These are phyloP conservation scores for Westerdykella aurantiaca DNA, from an alignment of 2,329 filamentous ascomycete species.

Conservation along the genomic window DNA sequence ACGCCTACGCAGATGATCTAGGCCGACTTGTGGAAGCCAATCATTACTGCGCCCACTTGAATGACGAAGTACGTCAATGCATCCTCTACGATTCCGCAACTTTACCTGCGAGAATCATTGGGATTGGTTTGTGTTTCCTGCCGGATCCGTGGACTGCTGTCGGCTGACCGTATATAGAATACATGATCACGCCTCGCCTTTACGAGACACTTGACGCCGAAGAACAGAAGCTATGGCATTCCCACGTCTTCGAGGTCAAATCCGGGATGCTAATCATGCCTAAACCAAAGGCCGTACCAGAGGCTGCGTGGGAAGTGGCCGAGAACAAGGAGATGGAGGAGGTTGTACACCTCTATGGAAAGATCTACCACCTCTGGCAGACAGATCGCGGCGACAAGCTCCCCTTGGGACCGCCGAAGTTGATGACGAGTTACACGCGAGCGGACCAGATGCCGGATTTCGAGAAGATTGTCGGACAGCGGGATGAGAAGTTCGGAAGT, in stretches of 20 bases:
- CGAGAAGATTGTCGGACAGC: constrained; percentile 43
- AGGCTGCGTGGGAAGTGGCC: constrained; percentile 63
- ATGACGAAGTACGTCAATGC: constrained; percentile 74
- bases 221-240: constrained; percentile 76
- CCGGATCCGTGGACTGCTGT: background rate
- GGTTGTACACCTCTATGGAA: constrained; percentile 69
- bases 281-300: constrained; percentile 50
- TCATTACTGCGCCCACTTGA: constrained; percentile 78
- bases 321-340: constrained; percentile 79
- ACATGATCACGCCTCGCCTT: constrained; percentile 70
- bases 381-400: constrained; percentile 64
- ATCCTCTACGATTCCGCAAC: constrained; percentile 71
- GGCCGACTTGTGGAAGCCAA: constrained; percentile 68
- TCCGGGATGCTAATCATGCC: constrained; percentile 78
- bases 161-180: constrained; percentile 47
- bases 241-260: constrained; percentile 68
- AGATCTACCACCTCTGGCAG: constrained; percentile 84
- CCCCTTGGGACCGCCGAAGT: constrained; percentile 55
- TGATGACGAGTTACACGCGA: constrained; percentile 59
- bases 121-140: constrained; percentile 44
- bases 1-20: constrained; percentile 70
- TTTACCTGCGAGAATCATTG: constrained; percentile 66
- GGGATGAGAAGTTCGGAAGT: constrained; percentile 51
- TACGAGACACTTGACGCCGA: constrained; percentile 60
- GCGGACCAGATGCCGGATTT: constrained; percentile 45